These are phyloP conservation scores for Vaccinium corymbosum DNA, from an alignment of 148 eudicot genomes.

Conservation along the genomic window DNA sequence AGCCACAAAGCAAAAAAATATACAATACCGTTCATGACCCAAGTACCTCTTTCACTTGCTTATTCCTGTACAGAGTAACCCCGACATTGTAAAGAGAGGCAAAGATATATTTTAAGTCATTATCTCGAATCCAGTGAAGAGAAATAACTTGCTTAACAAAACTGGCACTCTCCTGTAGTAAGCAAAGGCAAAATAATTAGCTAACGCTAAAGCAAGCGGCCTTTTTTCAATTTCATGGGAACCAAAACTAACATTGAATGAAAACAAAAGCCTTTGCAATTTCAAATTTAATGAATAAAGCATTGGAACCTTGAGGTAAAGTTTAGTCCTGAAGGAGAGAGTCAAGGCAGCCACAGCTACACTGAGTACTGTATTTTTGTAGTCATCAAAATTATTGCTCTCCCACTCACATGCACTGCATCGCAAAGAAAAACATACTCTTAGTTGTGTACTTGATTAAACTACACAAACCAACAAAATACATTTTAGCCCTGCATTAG, in stretches of 20 bases:
- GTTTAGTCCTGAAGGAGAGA: slow-evolving; percentile 53
- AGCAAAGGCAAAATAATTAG: slow-evolving; percentile 22
- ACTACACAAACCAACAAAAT: not conserved
- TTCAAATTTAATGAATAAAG: not conserved
- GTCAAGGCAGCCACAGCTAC: slow-evolving; percentile 61
- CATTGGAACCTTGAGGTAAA: slow-evolving; percentile 39
- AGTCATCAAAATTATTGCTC: slow-evolving; percentile 41
- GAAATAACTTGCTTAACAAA: slow-evolving; percentile 56
- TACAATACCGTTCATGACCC: not conserved
- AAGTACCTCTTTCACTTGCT: slow-evolving; percentile 58
- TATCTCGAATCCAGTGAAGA: slow-evolving; percentile 43
- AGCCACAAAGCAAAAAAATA: not conserved
- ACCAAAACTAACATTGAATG: not conserved
- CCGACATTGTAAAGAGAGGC: slow-evolving; percentile 60
- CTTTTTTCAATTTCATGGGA: not conserved
- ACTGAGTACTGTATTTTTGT: slow-evolving; percentile 34
- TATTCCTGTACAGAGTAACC: slow-evolving; percentile 48
- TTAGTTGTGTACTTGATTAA: not conserved
- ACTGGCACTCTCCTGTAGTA: slow-evolving; percentile 50
- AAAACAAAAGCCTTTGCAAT: not conserved
- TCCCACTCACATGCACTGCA: slow-evolving; percentile 31
- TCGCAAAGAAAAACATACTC: not conserved
- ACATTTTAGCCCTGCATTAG: not conserved
- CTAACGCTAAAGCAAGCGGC: slow-evolving; percentile 9
- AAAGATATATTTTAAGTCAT: slow-evolving; percentile 55